These are phyloP conservation scores for Meyerozyma athensensis DNA, from an alignment of 1,139 yeast species.

Conservation along the genomic window DNA sequence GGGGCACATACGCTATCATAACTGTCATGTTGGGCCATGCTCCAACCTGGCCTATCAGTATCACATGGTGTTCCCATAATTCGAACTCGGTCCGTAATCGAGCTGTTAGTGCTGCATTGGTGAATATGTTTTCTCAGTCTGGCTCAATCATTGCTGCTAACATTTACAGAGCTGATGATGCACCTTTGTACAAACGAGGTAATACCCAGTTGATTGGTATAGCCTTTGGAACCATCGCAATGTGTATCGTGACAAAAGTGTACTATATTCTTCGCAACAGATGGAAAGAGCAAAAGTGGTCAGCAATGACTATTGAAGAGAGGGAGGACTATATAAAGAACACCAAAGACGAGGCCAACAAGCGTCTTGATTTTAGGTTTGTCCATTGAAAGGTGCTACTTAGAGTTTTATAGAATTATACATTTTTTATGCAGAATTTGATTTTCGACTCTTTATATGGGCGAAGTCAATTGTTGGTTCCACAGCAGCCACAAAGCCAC, in stretches of 20 bases:
- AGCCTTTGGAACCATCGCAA: conserved; percentile 14
- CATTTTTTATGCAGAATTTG: too few relatives aligned
- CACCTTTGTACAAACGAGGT: conserved; percentile 15
- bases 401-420: neutral
- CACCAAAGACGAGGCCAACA: conserved; percentile 49
- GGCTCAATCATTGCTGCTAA: conserved; percentile 15
- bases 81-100: conserved; percentile 18
- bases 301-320: conserved; percentile 42
- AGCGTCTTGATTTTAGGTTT: conserved; percentile 49
- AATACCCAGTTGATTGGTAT: conserved; percentile 13
- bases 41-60: conserved; percentile 17
- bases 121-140: conserved; percentile 19
- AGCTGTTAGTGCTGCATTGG: conserved; percentile 22
- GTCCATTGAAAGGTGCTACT: conserved; percentile 10
- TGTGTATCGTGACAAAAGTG: conserved; percentile 13
- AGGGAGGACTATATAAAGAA: conserved; percentile 36
- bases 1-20: conserved; percentile 18
- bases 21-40: conserved; percentile 20
- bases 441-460: too few relatives aligned
- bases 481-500: too few relatives aligned
- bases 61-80: conserved; percentile 20
- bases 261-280: conserved; percentile 48
- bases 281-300: conserved; percentile 44
- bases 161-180: conserved; percentile 14
- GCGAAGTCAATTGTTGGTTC: too few relatives aligned